These are phyloP conservation scores for Yamadazyma endophytica DNA, from an alignment of 805 yeast species.

Conservation along the genomic window DNA sequence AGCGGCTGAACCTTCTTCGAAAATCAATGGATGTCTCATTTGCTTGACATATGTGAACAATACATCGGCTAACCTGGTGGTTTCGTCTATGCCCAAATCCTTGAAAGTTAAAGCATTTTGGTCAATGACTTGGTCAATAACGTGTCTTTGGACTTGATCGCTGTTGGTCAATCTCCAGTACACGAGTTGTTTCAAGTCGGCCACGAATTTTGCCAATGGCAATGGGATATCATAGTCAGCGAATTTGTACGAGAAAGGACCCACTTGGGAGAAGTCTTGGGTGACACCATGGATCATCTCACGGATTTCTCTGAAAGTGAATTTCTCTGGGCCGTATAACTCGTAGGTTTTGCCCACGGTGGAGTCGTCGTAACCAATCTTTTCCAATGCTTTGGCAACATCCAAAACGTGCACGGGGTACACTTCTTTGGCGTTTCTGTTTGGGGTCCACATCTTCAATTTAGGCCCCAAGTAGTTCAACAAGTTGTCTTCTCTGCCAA, in stretches of 20 bases:
- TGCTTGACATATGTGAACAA: slow-evolving; percentile 44
- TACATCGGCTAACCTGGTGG: slow-evolving; percentile 39
- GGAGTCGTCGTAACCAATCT: slow-evolving; percentile 75
- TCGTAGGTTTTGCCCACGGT: slow-evolving; percentile 76
- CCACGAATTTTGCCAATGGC: slow-evolving; percentile 40
- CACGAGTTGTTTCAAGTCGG: slow-evolving; percentile 37
- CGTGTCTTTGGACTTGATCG: slow-evolving; percentile 72
- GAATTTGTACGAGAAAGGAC: slow-evolving; percentile 40
- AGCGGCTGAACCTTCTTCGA: slow-evolving; percentile 39
- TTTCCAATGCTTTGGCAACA: slow-evolving; percentile 75
- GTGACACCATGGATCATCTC: slow-evolving; percentile 66
- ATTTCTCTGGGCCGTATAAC: slow-evolving; percentile 66
- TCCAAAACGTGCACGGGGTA: slow-evolving; percentile 75
- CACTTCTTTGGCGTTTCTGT: slow-evolving; percentile 56
- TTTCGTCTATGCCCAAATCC: slow-evolving; percentile 61
- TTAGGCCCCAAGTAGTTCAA: slow-evolving; percentile 55
- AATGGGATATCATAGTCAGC: slow-evolving; percentile 44
- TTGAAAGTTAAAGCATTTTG: slow-evolving; percentile 57
- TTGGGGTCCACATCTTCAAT: slow-evolving; percentile 61
- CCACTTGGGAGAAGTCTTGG: slow-evolving; percentile 41
- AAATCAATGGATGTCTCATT: slow-evolving; percentile 48
- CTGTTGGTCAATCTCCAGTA: slow-evolving; percentile 54
- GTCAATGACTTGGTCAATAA: slow-evolving; percentile 62
- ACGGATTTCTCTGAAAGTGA: slow-evolving; percentile 59
- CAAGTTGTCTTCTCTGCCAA: slow-evolving; percentile 68